Evolutionary conservation across 2,329 filamentous ascomycete genomes (phyloP).

Genomic region (Alternaria triticina): DNA sequence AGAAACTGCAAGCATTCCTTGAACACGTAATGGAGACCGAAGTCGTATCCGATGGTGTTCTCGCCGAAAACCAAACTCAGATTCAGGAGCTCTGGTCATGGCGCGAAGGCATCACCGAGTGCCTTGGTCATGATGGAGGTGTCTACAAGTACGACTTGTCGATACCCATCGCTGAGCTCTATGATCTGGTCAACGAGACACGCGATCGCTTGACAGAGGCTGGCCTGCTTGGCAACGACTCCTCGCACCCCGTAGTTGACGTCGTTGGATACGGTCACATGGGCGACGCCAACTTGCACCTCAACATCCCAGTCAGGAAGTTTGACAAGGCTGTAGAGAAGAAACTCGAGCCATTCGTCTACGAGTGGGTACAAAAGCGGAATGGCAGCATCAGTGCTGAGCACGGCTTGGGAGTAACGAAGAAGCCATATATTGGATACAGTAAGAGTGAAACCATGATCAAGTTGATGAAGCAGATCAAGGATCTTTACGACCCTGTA

Average conservation of each 20-base stretch:
- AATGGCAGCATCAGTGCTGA: constrained; percentile 96
- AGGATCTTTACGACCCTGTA: constrained; percentile 92
- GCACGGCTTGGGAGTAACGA: constrained; percentile 90
- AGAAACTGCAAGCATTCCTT: constrained; percentile 88
- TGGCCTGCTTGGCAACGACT: constrained; percentile 75
- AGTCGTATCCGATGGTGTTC: constrained; percentile 85
- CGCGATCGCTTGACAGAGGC: constrained; percentile 73
- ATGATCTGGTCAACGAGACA: constrained; percentile 86
- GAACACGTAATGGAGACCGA: constrained; percentile 90
- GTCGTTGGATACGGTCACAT: constrained; percentile 99
- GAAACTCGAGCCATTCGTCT: constrained; percentile 90
- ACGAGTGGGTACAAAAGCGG: constrained; percentile 91
- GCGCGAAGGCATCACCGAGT: constrained; percentile 92
- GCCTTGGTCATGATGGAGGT: constrained; percentile 86
- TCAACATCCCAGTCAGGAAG: constrained; percentile 82
- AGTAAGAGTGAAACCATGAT: constrained; percentile 88
- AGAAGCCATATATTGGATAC: constrained; percentile 95
- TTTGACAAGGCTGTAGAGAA: constrained; percentile 90
- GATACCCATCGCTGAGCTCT: constrained; percentile 86
- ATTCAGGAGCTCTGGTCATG: constrained; percentile 84
- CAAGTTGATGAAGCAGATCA: constrained; percentile 91
- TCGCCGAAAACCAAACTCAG: constrained; percentile 94
- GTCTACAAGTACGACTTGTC: constrained; percentile 99
- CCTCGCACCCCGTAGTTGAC: constrained; percentile 78
- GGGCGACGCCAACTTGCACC: constrained; percentile 94